phyloP scores from a whole-genome alignment of 768 basidiomycete species.

The Lactarius tabidus region DNA sequence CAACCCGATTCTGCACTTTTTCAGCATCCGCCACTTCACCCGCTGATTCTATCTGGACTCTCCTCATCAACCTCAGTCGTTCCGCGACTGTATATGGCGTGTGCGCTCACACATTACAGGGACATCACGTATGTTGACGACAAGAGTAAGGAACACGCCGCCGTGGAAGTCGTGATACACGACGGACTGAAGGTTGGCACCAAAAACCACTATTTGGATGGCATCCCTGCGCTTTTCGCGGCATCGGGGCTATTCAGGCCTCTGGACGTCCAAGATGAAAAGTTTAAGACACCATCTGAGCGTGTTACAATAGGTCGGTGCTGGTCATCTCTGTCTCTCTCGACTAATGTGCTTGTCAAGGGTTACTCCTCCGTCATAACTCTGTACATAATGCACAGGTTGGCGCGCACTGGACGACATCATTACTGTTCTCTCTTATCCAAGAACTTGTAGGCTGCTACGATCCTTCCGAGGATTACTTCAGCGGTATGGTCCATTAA shows the following conservation, averaged over 20 bases:
- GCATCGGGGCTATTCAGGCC: conserved; percentile 45
- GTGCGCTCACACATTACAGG: conserved; percentile 68
- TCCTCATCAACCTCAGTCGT: conserved; percentile 38
- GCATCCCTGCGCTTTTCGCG: conserved; percentile 61
- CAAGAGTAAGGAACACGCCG: conserved; percentile 57
- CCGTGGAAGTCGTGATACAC: conserved; percentile 67
- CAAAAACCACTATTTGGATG: conserved; percentile 73
- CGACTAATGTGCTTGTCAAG: conserved; percentile 33
- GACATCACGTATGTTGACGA: conserved; percentile 54
- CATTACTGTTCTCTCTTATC: conserved; percentile 70
- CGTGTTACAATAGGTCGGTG: conserved; percentile 56
- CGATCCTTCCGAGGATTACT: conserved; percentile 35
- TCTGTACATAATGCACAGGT: conserved; percentile 57
- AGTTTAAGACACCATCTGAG: conserved; percentile 41
- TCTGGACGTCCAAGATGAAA: conserved; percentile 34
- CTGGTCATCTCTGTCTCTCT: neutral
- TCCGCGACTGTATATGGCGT: conserved; percentile 74
- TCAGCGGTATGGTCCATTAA: conserved; percentile 41
- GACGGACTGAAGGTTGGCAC: conserved; percentile 82
- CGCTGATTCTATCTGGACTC: conserved; percentile 39
- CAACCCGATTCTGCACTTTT: conserved; percentile 28
- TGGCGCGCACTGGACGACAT: conserved; percentile 66
- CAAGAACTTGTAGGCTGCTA: conserved; percentile 63
- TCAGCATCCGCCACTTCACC: conserved; percentile 44
- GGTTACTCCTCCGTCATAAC: conserved; percentile 64